phyloP scores from a whole-genome alignment of 257 asterid species.

The Gentiana straminea region DNA sequence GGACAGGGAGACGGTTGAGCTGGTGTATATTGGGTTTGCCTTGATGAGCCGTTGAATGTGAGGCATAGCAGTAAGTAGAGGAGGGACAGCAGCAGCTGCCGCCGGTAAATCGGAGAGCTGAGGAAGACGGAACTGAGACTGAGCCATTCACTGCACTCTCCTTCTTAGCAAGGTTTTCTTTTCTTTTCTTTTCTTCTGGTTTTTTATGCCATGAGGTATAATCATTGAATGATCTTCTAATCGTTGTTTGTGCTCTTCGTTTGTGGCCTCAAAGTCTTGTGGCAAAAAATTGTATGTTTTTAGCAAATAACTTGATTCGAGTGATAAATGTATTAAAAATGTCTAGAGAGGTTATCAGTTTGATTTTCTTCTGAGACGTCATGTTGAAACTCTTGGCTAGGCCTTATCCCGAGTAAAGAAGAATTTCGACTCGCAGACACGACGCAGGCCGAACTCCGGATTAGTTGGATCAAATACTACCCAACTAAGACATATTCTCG shows the following conservation, averaged over 20 bases:
- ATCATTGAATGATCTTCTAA: neutral
- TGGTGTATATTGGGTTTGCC: neutral
- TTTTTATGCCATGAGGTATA: neutral
- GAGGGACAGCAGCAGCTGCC: neutral
- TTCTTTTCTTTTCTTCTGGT: neutral
- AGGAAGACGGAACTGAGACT: conserved; percentile 4
- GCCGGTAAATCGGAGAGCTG: neutral
- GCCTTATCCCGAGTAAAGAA: no score
- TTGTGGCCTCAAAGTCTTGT: neutral
- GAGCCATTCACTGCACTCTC: neutral
- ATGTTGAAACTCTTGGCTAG: no score
- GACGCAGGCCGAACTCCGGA: fast-evolving
- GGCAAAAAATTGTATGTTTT: neutral
- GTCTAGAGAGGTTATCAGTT: no score
- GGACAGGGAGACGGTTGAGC: neutral
- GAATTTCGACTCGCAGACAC: no score
- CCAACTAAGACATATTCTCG: no score
- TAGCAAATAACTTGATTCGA: no score
- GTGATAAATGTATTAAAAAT: no score
- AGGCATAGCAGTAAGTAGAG: neutral
- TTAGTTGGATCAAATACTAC: no score
- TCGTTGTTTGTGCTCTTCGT: neutral
- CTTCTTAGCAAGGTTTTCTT: neutral
- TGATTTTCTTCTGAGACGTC: no score
- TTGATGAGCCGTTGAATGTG: neutral